These are phyloP conservation scores for Pisolithus orientalis DNA, from an alignment of 768 basidiomycete species.

Conservation along the genomic window DNA sequence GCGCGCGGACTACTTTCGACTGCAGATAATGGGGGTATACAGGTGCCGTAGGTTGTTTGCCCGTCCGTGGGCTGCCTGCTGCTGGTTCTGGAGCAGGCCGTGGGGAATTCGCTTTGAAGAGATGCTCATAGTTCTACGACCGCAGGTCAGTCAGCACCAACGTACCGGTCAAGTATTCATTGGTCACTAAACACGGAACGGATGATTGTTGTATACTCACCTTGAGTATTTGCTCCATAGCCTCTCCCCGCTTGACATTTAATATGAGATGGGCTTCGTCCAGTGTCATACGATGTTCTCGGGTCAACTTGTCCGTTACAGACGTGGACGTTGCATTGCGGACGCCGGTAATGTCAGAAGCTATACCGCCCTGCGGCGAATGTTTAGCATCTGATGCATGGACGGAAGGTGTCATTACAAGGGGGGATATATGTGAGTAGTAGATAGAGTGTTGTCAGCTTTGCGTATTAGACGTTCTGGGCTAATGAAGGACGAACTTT, in stretches of 20 bases:
- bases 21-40: conserved; percentile 87
- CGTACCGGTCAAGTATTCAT: not conserved
- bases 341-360: conserved; percentile 65
- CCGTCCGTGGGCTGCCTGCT: conserved; percentile 29
- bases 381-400: conserved; percentile 71
- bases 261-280: conserved; percentile 94
- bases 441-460: not conserved
- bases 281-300: conserved; percentile 85
- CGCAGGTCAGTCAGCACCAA: conserved; percentile 5
- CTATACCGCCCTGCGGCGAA: conserved; percentile 63
- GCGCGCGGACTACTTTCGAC: conserved; percentile 93
- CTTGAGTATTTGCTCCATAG: conserved; percentile 64
- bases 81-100: conserved; percentile 47
- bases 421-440: not conserved
- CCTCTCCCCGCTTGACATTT: conserved; percentile 74
- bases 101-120: conserved; percentile 86
- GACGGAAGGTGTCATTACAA: not conserved
- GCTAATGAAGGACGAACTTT: conserved; percentile 55
- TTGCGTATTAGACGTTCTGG: not conserved
- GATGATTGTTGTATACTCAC: conserved; percentile 33
- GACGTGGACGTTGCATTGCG: conserved; percentile 72
- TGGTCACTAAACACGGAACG: not conserved
- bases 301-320: conserved; percentile 72
- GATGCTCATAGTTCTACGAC: conserved; percentile 80
- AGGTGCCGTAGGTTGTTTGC: conserved; percentile 38